Conservation (phyloP, 768 basidiomycete species). For the Amanita pallidorosea region DNA sequence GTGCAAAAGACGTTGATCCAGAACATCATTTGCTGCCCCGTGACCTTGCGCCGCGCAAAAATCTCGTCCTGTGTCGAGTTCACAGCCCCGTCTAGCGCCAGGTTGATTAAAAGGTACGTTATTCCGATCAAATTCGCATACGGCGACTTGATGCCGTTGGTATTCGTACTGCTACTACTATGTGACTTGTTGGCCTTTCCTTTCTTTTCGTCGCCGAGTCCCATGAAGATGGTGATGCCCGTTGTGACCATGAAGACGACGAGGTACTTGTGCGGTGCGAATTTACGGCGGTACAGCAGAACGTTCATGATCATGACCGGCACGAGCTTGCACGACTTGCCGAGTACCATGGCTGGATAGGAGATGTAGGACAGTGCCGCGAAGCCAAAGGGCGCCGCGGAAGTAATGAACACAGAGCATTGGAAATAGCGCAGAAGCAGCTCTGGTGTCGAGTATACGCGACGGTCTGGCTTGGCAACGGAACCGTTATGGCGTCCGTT, state of each 20-base stretch:
- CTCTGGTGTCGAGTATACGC: conserved; percentile 24
- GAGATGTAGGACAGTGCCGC: conserved; percentile 91
- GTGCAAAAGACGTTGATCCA: conserved; percentile 91
- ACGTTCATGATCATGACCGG: conserved; percentile 99
- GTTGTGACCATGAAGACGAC: conserved; percentile 88
- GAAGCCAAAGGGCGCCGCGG: conserved; percentile 94
- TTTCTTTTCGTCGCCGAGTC: conserved; percentile 54
- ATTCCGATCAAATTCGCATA: conserved; percentile 63
- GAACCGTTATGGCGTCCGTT: conserved; percentile 27
- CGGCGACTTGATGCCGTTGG: conserved; percentile 24
- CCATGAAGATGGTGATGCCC: conserved; percentile 94
- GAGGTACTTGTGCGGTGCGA: conserved; percentile 90
- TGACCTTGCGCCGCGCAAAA: conserved; percentile 61
- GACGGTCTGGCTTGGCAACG: conserved; percentile 19
- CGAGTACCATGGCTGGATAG: conserved; percentile 98
- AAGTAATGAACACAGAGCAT: conserved; percentile 79
- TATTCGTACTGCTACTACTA: conserved; percentile 24
- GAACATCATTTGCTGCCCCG: conserved; percentile 99
- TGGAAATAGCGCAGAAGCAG: conserved; percentile 73
- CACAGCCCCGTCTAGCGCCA: conserved; percentile 83
- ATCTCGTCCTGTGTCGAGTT: conserved; percentile 98
- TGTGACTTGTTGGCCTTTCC: conserved; percentile 24
- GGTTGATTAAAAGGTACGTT: conserved; percentile 71
- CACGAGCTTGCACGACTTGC: conserved; percentile 98
- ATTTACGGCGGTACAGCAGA: conserved; percentile 83